phyloP scores from a whole-genome alignment of 73 alveolate species.

The Tetrahymena malaccensis region DNA sequence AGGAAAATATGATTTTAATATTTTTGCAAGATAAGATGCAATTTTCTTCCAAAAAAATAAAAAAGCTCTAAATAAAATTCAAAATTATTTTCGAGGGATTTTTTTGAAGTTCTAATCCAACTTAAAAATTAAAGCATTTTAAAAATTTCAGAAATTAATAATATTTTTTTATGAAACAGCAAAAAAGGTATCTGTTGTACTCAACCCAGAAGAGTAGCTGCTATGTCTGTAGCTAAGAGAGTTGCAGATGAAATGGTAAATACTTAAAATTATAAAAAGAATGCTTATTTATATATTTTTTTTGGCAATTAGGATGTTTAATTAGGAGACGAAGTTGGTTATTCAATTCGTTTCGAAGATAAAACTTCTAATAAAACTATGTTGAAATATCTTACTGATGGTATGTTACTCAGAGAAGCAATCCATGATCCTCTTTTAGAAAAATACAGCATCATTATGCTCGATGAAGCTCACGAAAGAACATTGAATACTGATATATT shows the following conservation, averaged over 20 bases:
- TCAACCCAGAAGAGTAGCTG: constrained; percentile 99
- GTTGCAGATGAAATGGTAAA: constrained; percentile 87
- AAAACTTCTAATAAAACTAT: constrained; percentile 75
- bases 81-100: neutral
- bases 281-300: neutral
- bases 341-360: constrained; percentile 98
- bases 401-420: constrained; percentile 79
- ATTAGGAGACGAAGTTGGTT: constrained; percentile 98
- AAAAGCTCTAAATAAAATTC: neutral
- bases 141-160: neutral
- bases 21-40: neutral
- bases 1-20: too few relatives aligned
- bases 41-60: too few relatives aligned
- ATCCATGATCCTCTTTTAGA: constrained; percentile 76
- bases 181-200: constrained; percentile 84
- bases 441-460: constrained; percentile 84
- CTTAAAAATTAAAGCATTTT: neutral
- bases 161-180: neutral
- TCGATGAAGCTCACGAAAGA: constrained; percentile 99
- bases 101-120: neutral
- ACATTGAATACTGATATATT: constrained; percentile 97
- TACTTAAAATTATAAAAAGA: neutral
- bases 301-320: constrained; percentile 57
- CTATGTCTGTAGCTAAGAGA: constrained; percentile 88
- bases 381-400: constrained; percentile 94